phyloP scores from a whole-genome alignment of 1,284 basidiomycete genomes.

The Porogramme epimiltina region DNA sequence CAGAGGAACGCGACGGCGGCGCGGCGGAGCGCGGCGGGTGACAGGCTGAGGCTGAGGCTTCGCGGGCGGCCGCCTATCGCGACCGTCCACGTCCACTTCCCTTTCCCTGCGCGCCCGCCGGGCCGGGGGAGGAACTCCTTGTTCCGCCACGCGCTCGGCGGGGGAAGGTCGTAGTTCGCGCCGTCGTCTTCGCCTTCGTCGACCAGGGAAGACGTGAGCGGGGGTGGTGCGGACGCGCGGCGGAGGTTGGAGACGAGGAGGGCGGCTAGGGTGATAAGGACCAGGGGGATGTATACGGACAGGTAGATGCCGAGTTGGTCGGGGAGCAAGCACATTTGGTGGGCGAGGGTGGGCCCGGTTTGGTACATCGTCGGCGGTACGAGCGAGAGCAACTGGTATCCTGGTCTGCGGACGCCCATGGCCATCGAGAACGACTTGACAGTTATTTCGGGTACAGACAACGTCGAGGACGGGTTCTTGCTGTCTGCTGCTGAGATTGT shows the following conservation, averaged over 20 bases:
- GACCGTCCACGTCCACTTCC: constrained; percentile 29
- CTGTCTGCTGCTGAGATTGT: constrained; percentile 26
- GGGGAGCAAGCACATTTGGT: constrained; percentile 57
- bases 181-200: not conserved
- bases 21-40: constrained; percentile 2
- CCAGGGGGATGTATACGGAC: constrained; percentile 49
- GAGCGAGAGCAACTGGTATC: constrained; percentile 67
- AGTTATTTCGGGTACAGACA: constrained; percentile 52
- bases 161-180: constrained; percentile 18
- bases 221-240: constrained; percentile 14
- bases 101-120: constrained; percentile 9
- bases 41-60: constrained; percentile 30
- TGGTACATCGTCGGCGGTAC: constrained; percentile 30
- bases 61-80: constrained; percentile 29
- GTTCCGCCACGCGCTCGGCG: constrained; percentile 19
- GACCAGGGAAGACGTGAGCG: constrained; percentile 2
- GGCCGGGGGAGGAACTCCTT: constrained; percentile 19
- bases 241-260: constrained; percentile 29
- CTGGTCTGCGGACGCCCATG: constrained; percentile 57
- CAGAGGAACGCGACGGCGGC: constrained; percentile 14
- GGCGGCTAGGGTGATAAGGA: constrained; percentile 36
- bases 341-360: constrained; percentile 35
- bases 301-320: constrained; percentile 59
- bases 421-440: constrained; percentile 65
- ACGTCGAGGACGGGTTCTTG: constrained; percentile 20